phyloP scores from a whole-genome alignment of 306 rosid species.

The Sesbania bispinosa region DNA sequence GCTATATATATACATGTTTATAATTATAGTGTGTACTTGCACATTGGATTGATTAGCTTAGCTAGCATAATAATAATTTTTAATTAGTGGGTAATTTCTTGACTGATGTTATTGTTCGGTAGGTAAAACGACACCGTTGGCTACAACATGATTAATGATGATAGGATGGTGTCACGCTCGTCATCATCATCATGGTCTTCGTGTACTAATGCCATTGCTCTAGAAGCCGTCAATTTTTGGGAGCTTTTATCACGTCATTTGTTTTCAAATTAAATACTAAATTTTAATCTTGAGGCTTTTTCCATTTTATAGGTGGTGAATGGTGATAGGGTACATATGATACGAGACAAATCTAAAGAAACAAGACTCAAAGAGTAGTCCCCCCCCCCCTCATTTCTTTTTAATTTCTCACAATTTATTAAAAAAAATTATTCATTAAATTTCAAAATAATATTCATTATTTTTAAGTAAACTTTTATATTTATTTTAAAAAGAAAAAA shows the following conservation, averaged over 20 bases:
- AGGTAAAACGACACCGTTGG: constrained; percentile 37
- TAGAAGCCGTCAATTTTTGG: constrained; percentile 33
- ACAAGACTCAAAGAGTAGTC: too few relatives aligned
- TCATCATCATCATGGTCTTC: constrained; percentile 50
- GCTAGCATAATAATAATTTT: constrained; percentile 7
- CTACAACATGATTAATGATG: constrained; percentile 51
- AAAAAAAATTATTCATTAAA: too few relatives aligned
- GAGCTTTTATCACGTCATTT: neutral
- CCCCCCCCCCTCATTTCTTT: too few relatives aligned
- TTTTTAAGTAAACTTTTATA: too few relatives aligned
- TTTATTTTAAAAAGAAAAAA: too few relatives aligned
- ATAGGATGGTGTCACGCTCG: constrained; percentile 77
- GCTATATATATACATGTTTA: constrained; percentile 28
- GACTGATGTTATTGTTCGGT: neutral
- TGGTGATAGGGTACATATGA: too few relatives aligned
- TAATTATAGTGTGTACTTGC: constrained; percentile 24
- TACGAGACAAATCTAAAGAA: too few relatives aligned
- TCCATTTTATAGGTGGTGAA: too few relatives aligned
- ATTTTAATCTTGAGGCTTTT: neutral
- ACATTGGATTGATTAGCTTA: constrained; percentile 13
- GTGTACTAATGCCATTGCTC: constrained; percentile 21
- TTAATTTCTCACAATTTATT: too few relatives aligned
- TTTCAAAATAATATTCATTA: too few relatives aligned
- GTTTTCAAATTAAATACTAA: neutral
- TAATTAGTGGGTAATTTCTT: constrained; percentile 5